phyloP scores from a whole-genome alignment of 768 basidiomycete species.

The Auriculariales sp. region DNA sequence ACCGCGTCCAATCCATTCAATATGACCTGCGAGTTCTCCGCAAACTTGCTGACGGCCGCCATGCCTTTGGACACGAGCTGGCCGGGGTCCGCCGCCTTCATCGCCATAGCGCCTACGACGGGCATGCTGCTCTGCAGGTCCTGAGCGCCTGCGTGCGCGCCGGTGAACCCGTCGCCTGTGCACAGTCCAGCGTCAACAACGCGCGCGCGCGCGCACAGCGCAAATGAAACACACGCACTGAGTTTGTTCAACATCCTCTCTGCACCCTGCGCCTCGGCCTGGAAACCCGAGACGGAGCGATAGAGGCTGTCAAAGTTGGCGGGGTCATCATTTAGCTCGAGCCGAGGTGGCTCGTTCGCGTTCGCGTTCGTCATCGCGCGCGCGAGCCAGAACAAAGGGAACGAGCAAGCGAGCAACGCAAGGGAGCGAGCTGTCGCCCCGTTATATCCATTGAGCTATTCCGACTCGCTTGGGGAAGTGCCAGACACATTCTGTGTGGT shows the following conservation, averaged over 20 bases:
- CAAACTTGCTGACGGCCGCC: not conserved
- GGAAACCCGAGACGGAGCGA: not conserved
- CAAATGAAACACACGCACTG: not conserved
- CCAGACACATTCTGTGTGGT: no score
- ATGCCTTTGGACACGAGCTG: not conserved
- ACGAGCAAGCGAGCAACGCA: no score
- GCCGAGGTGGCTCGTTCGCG: not conserved
- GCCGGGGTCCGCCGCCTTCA: not conserved
- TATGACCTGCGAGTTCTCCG: not conserved
- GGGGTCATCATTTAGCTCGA: not conserved
- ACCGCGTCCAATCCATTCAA: slow-evolving; percentile 1
- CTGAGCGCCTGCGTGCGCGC: no score
- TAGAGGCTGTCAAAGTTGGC: not conserved
- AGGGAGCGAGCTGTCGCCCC: no score
- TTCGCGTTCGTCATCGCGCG: no score
- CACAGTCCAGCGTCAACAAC: not conserved
- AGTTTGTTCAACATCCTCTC: not conserved
- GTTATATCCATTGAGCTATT: no score
- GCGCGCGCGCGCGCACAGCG: no score
- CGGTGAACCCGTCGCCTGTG: not conserved
- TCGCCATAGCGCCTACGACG: not conserved
- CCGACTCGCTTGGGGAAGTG: no score
- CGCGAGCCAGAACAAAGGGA: no score
- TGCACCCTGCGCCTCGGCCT: not conserved
- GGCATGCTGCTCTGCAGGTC: not conserved